These are phyloP conservation scores for Alternaria longipes DNA, from an alignment of 2,329 filamentous ascomycete species.

Conservation along the genomic window DNA sequence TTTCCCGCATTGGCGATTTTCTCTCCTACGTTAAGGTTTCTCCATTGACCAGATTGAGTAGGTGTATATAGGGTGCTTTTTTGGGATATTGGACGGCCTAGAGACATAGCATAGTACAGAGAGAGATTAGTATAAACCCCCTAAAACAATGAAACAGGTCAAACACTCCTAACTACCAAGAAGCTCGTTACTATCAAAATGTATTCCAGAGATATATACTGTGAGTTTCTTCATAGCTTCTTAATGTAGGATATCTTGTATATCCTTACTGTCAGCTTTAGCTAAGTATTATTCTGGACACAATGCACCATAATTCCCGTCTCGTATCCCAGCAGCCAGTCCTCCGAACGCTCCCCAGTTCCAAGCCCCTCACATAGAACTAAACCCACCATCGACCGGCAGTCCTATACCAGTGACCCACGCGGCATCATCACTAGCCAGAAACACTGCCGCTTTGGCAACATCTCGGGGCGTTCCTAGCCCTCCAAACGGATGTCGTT, in stretches of 20 bases:
- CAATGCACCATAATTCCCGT: background rate
- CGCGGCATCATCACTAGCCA: conserved; percentile 58
- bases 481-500: conserved; percentile 42
- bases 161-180: background rate
- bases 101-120: conserved; percentile 3
- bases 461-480: conserved; percentile 46
- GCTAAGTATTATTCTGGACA: no score
- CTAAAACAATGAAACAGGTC: conserved; percentile 5
- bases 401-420: conserved; percentile 59
- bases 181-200: background rate
- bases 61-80: conserved; percentile 5
- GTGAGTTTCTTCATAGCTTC: no score
- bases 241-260: no score
- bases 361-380: conserved; percentile 23
- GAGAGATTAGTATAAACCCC: conserved; percentile 2
- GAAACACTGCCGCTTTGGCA: conserved; percentile 54
- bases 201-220: background rate
- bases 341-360: background rate
- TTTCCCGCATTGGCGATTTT: conserved; percentile 6
- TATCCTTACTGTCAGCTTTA: no score
- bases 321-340: background rate
- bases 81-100: background rate
- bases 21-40: background rate
- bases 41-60: background rate
- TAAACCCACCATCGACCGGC: conserved; percentile 59